Evolutionary conservation across 2,329 filamentous ascomycete species (phyloP), one percentile per base, ranked within the genome.

Genomic region (Claviceps sp.): DNA sequence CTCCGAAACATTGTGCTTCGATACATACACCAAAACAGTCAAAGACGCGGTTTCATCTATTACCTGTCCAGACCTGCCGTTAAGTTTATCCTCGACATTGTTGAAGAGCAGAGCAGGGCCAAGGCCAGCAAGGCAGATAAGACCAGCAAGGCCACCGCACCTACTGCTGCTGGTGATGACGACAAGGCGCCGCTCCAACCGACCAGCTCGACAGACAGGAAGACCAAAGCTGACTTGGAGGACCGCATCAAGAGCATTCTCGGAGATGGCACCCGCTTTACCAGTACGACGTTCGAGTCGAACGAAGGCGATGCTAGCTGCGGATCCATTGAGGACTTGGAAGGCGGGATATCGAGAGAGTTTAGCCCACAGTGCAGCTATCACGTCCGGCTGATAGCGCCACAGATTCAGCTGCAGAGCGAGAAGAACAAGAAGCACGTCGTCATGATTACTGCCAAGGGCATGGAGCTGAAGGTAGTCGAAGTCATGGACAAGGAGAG

Each of bases 401-500:
- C 93, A 14, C 93, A 99, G 65, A 96, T 99, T 54, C 93, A 99
- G 65, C 76, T 99, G 45, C 91, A 98, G 64, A 97, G 93, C 65
- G 93, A 98, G 64, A 97, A 96, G 75, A 97, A 98, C 67, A 85
- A 85, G 56, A 95, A 95, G 67, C 87, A 95, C 53, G 93, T 94
- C n/a, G 86, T 96, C 5, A 75, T 99, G n/a, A 84, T 97, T 47
- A 93, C 91, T 3, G 89, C 90, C 30, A 97, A 97, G 68, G 89
- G 90, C 50, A 98, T 98, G 89, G 90, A 97, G 66, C 80, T 97
- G 52, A 97, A 97, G 71, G 87, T 98, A 11, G 81, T 98, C 19
- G 91, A 96, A 58, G 91, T 98, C 61, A 95, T 97, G 86, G 93
- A 98, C 70, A 96, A 95, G 68, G 85, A 89, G 61, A 81, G 93